Evolutionary conservation across 1,284 basidiomycete genomes (phyloP).

Genomic region (Ustilago cynodontis): DNA sequence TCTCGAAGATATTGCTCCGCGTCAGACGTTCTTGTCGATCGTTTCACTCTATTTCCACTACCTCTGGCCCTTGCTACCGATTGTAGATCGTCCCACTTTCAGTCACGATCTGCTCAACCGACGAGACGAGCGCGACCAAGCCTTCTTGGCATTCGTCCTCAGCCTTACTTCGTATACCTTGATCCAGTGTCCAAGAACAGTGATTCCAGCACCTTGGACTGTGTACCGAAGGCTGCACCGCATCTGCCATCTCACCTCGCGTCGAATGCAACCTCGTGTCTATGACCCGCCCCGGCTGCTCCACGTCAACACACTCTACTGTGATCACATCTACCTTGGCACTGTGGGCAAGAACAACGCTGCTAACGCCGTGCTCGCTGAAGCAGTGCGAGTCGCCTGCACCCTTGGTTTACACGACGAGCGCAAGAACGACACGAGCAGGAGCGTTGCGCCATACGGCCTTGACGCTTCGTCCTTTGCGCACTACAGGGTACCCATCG

Average conservation of each 20-base stretch:
- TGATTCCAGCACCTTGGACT: conserved; percentile 49
- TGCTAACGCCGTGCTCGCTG: conserved; percentile 56
- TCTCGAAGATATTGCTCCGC: conserved; percentile 56
- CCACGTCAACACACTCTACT: conserved; percentile 57
- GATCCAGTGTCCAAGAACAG: conserved; percentile 53
- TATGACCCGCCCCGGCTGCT: conserved; percentile 54
- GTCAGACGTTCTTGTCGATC: conserved; percentile 54
- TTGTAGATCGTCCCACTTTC: conserved; percentile 53
- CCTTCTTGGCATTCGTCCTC: conserved; percentile 55
- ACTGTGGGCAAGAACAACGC: conserved; percentile 47
- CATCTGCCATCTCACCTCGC: conserved; percentile 55
- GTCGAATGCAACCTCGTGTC: conserved; percentile 49
- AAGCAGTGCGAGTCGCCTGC: conserved; percentile 50
- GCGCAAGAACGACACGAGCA: conserved; percentile 23
- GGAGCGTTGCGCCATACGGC: conserved; percentile 16
- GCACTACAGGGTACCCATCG: conserved; percentile 19
- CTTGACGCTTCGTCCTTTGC: conserved; percentile 25
- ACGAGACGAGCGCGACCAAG: conserved; percentile 49
- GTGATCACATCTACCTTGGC: conserved; percentile 62
- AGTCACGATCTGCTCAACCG: conserved; percentile 53
- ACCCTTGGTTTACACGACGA: conserved; percentile 55
- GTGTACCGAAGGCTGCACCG: conserved; percentile 55
- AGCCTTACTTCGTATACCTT: conserved; percentile 56
- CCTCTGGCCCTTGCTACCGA: conserved; percentile 55
- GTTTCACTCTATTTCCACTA: conserved; percentile 56